Conservation (phyloP, 306 rosid genomes). For the Gastrolobium bilobum region DNA sequence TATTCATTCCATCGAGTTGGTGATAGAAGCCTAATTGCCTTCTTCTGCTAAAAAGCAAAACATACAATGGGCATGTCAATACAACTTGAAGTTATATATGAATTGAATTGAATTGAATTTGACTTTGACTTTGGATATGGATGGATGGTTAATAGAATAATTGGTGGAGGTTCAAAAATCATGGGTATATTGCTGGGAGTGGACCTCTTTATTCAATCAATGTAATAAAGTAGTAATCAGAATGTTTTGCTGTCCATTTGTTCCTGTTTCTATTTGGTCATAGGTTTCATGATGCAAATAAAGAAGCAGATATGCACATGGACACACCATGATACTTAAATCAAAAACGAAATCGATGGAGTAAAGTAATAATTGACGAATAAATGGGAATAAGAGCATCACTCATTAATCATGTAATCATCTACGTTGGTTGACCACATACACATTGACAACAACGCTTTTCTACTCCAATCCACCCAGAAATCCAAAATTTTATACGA, state of each 20-base stretch:
- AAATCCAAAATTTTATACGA: background rate
- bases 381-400: background rate
- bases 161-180: slow-evolving; percentile 23
- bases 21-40: slow-evolving; percentile 14
- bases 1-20: background rate
- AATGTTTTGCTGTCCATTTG: slow-evolving; percentile 41
- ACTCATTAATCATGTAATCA: background rate
- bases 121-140: background rate
- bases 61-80: slow-evolving; percentile 32
- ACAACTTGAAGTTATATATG: background rate
- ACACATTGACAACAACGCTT: slow-evolving; percentile 16
- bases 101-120: slow-evolving; percentile 15
- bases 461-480: background rate
- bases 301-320: slow-evolving; percentile 24
- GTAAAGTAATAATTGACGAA: background rate
- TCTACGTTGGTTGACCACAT: background rate
- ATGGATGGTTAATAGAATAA: background rate
- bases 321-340: slow-evolving; percentile 14
- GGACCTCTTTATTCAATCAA: slow-evolving; percentile 17
- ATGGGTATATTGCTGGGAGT: background rate
- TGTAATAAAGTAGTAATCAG: slow-evolving; percentile 8
- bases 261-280: slow-evolving; percentile 23
- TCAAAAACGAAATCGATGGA: slow-evolving; percentile 33
- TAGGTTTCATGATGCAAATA: slow-evolving; percentile 17
- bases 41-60: background rate